Conservation (phyloP, 2,329 filamentous ascomycete species). For the Xylaria sp. region DNA sequence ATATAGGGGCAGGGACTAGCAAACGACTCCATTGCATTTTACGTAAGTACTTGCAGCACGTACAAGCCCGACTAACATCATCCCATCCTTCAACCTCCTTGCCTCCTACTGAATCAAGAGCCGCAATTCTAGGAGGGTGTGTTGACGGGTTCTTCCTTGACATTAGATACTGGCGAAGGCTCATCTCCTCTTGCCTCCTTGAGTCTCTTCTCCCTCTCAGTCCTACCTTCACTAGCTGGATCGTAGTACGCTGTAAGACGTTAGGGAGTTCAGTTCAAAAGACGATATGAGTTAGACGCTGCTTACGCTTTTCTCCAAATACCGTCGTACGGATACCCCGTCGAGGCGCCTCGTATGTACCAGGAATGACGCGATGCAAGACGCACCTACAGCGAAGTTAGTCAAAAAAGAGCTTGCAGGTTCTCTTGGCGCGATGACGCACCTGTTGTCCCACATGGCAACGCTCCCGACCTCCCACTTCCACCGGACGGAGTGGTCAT, state of each 20-base stretch:
- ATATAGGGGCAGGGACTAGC: too few species aligned
- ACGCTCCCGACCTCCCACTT: conserved; percentile 53
- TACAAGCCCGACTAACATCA: too few species aligned
- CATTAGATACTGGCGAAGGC: neutral
- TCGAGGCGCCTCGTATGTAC: conserved; percentile 41
- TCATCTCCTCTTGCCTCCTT: conserved; percentile 19
- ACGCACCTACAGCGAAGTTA: conserved; percentile 32
- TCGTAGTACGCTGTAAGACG: conserved; percentile 37
- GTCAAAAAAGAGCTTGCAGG: neutral
- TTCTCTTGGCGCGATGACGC: neutral
- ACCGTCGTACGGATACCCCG: conserved; percentile 46
- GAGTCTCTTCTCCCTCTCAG: conserved; percentile 30
- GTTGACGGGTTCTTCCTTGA: conserved; percentile 9
- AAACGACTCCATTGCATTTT: too few species aligned
- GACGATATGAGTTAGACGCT: neutral
- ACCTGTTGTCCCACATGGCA: conserved; percentile 55
- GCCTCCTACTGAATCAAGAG: too few species aligned
- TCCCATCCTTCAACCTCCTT: too few species aligned
- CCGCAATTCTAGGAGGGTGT: conserved; percentile 12
- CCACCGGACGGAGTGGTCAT: conserved; percentile 53
- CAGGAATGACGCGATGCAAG: conserved; percentile 46
- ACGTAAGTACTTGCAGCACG: too few species aligned
- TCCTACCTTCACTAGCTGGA: conserved; percentile 36
- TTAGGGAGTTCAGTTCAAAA: conserved; percentile 1
- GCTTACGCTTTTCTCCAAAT: conserved; percentile 49